A percentile compares a stretch with the other conserved stretches of the same genome.
These are phyloP conservation scores for Tephrocybe sp. DNA, from an alignment of 768 basidiomycete genomes.

Conservation along the genomic window DNA sequence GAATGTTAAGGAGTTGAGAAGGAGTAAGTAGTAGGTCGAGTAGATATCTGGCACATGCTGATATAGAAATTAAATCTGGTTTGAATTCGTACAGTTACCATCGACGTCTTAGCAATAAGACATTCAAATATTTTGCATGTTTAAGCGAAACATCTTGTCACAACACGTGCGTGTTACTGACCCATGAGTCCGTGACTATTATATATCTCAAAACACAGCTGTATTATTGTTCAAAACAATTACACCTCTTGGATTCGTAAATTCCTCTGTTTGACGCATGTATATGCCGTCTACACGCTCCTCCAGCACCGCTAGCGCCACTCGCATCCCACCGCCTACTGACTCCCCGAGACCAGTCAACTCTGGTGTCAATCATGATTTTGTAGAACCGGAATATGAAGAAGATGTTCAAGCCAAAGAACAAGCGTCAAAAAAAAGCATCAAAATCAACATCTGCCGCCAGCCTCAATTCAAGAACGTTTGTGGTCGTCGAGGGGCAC, in stretches of 20 bases:
- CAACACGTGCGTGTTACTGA: no score
- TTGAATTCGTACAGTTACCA: background rate
- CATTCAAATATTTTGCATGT: no score
- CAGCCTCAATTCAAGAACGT: background rate
- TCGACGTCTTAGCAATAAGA: no score
- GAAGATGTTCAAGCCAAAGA: background rate
- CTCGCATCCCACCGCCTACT: background rate
- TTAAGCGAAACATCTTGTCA: no score
- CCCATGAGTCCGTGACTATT: no score
- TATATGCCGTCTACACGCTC: no score
- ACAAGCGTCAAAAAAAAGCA: background rate
- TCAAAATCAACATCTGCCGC: background rate
- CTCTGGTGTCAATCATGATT: background rate
- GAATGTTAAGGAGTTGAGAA: no score
- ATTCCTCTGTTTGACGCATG: no score
- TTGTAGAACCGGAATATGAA: background rate
- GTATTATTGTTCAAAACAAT: no score
- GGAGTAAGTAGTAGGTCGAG: constrained; percentile 9
- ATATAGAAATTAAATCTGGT: background rate
- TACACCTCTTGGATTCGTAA: no score
- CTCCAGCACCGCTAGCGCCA: no score
- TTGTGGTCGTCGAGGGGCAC: constrained; percentile 17
- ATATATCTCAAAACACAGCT: no score
- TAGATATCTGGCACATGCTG: background rate
- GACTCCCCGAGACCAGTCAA: background rate